Base-by-base conservation (phyloP, 1,139 yeast species). In the Saccharomyces hybrid region DNA sequence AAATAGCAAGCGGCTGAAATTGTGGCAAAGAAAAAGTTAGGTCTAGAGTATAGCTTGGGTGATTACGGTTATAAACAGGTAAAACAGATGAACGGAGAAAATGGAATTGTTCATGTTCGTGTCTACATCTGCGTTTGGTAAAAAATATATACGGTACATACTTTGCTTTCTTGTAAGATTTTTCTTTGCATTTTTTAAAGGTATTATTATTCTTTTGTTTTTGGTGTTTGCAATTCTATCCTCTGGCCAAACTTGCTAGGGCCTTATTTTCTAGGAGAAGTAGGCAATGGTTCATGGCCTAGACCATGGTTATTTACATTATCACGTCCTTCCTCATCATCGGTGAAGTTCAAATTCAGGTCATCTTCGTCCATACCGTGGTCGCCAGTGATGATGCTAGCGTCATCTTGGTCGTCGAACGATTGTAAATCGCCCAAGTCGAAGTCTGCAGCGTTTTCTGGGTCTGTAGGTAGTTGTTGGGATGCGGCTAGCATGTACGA, bases 401-500 rank as follows among this genome's bases (percentile, higher is more conserved):
- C 42, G 42, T 58, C 60, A 29, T 55, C 60, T 14, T 59, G 64
- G 29, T 68, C 71, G 21, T 63, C 63, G 31, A 61, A 67, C 53
- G 87, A 80, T 51, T 87, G 83, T 55, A 86, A 71, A 64, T 86
- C 93, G 64, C 86, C 91, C 58, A 86, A 76, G 65, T 86, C 93
- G 66, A 86, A 86, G 62, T 86, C 95, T 51, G 83, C 88, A 44
- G 79, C 86, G 47, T 80, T 83, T 57, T 82, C 88, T 50, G 83
- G 88, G 58, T 84, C 90, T 44, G 91, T 88, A 28, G 97, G 88
- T 55, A 93, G 76, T 73, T 95, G 98, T 57, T 89, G 90, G 3
- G 97, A 89, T 63, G 91, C 91, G 19, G 98, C 99, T 69, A 93
- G 81, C 81, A 95, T 84, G 66, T 91, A 86, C 60, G 96, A 90